phyloP scores from a whole-genome alignment of 768 basidiomycete species.

The Ramaria sp. region DNA sequence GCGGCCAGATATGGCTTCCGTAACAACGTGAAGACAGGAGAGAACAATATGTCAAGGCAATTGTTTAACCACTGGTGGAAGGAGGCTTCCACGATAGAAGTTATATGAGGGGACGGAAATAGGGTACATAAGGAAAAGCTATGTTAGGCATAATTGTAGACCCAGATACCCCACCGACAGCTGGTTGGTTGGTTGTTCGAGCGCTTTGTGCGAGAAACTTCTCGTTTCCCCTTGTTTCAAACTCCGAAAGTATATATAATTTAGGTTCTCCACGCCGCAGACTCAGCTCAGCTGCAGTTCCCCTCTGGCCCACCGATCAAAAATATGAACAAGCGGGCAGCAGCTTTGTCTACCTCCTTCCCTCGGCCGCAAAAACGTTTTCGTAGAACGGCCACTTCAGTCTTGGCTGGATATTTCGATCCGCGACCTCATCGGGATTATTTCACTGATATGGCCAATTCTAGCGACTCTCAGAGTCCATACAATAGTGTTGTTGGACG shows the following conservation, averaged over 20 bases:
- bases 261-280: conserved; percentile 2
- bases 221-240: not conserved
- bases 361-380: conserved; percentile 24
- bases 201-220: not conserved
- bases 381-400: conserved; percentile 60
- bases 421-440: conserved; percentile 57
- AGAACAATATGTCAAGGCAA: not conserved
- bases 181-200: too few relatives aligned
- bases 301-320: not conserved
- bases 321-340: not conserved
- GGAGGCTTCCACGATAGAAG: not conserved
- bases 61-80: not conserved
- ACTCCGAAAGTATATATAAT: conserved; percentile 5
- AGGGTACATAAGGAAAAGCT: not conserved
- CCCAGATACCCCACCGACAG: not conserved
- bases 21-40: not conserved
- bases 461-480: not conserved
- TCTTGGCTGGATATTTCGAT: conserved; percentile 71
- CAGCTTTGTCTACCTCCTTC: conserved; percentile 10
- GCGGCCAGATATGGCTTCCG: not conserved
- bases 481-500: not conserved
- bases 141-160: not conserved
- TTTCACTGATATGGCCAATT: conserved; percentile 47
- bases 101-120: not conserved
- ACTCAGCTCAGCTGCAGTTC: conserved; percentile 3